Conservation (phyloP, 345 rosid species). For the Diplotaxis tenuifolia region DNA sequence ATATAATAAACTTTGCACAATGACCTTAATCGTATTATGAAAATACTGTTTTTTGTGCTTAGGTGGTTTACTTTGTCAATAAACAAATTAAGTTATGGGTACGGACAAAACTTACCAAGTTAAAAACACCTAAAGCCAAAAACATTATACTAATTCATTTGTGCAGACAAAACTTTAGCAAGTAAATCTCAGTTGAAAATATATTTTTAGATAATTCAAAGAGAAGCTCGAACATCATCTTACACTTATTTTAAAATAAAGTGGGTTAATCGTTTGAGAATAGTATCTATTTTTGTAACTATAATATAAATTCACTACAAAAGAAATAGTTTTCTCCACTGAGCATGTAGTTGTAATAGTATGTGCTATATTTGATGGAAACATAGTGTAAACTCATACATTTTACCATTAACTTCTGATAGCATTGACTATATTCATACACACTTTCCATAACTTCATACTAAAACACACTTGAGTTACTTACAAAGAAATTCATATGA, state of each 20-base stretch:
- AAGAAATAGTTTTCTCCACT: too few species aligned
- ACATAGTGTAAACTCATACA: neutral
- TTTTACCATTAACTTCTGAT: neutral
- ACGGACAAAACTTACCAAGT: too few species aligned
- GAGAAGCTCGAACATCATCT: conserved; percentile 45
- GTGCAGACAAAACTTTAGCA: neutral
- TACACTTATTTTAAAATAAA: too few species aligned
- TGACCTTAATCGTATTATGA: too few species aligned
- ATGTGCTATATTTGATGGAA: neutral
- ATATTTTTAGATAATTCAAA: too few species aligned
- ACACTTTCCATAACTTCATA: neutral
- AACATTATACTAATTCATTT: neutral
- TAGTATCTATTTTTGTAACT: conserved; percentile 76
- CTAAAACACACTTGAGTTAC: neutral
- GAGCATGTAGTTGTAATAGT: neutral
- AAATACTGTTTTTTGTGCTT: too few species aligned
- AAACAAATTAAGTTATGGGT: too few species aligned
- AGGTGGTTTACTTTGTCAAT: too few species aligned
- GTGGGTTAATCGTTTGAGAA: too few species aligned
- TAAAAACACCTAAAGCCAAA: neutral
- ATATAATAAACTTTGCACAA: too few species aligned
- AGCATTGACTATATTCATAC: neutral
- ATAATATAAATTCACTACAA: too few species aligned
- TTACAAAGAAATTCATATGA: neutral
- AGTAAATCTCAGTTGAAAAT: too few species aligned